A percentile compares a stretch with the other conserved stretches of the same genome.
Conservation (phyloP, 495 filamentous ascomycete species). For the Lasiosphaeria ovina region DNA sequence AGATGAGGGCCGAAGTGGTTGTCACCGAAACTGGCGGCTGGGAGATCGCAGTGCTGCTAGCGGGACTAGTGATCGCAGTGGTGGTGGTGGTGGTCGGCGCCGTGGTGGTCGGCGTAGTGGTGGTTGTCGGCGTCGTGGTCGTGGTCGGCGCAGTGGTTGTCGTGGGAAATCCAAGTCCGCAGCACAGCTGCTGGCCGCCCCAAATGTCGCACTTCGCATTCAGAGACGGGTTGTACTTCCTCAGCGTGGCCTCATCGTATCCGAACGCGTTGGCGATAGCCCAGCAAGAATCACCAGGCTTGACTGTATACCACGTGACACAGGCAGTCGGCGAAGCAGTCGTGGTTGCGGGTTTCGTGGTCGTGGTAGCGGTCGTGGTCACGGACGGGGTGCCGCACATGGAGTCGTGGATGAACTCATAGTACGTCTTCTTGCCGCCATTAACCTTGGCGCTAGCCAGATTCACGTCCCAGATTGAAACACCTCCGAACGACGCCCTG, state of each 20-base stretch:
- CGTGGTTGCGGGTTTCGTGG: constrained; percentile 15
- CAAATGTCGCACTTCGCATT: constrained; percentile 5
- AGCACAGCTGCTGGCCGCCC: constrained; percentile 13
- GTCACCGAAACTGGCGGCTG: constrained; percentile 9
- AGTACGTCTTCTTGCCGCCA: constrained; percentile 25
- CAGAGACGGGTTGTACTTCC: constrained; percentile 8
- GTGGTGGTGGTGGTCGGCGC: constrained; percentile 8
- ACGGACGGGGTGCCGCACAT: neutral
- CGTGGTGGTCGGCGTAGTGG: constrained; percentile 5
- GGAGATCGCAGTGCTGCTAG: constrained; percentile 10
- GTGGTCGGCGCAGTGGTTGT: constrained; percentile 4
- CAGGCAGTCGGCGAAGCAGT: constrained; percentile 16
- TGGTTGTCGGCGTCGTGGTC: neutral
- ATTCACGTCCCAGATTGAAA: constrained; percentile 43
- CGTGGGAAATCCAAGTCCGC: constrained; percentile 9
- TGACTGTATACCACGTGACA: constrained; percentile 15
- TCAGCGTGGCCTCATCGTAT: constrained; percentile 13
- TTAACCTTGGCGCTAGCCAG: constrained; percentile 25
- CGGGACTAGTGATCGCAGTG: constrained; percentile 11
- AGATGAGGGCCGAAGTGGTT: constrained; percentile 9
- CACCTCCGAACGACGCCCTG: constrained; percentile 38
- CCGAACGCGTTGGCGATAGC: constrained; percentile 15
- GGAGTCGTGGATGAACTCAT: constrained; percentile 26
- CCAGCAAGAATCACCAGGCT: constrained; percentile 17
- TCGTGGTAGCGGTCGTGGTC: constrained; percentile 3